phyloP scores from a whole-genome alignment of 805 yeast species.

The Candida hispaniensis region DNA sequence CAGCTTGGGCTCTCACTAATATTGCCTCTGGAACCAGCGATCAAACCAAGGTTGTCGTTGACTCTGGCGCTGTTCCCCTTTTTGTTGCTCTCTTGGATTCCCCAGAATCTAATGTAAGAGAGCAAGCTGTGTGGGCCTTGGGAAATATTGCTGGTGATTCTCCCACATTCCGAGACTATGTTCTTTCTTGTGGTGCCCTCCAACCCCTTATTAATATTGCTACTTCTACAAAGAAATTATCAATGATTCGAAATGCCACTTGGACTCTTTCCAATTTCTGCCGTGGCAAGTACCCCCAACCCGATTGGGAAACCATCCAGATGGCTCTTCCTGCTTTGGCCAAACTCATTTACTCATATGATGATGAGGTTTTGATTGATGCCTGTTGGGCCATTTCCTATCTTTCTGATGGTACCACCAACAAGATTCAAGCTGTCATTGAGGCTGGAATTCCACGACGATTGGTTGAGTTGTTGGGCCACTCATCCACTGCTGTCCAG shows the following conservation, averaged over 20 bases:
- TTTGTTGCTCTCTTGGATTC: slow-evolving; percentile 77
- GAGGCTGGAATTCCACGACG: slow-evolving; percentile 94
- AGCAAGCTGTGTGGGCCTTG: slow-evolving; percentile 98
- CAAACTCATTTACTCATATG: slow-evolving; percentile 79
- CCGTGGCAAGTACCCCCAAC: slow-evolving; percentile 93
- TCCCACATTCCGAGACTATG: slow-evolving; percentile 79
- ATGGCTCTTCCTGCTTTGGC: slow-evolving; percentile 86
- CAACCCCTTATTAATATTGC: slow-evolving; percentile 73
- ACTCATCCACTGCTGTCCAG: slow-evolving; percentile 76
- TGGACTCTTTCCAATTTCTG: slow-evolving; percentile 97
- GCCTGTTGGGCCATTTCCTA: slow-evolving; percentile 99
- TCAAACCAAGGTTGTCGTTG: slow-evolving; percentile 85
- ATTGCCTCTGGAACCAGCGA: slow-evolving; percentile 89
- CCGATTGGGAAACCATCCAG: slow-evolving; percentile 83
- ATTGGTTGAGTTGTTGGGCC: slow-evolving; percentile 80
- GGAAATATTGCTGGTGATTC: slow-evolving; percentile 99
- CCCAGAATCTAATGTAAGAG: slow-evolving; percentile 81
- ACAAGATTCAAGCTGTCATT: slow-evolving; percentile 91
- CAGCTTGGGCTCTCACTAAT: slow-evolving; percentile 99
- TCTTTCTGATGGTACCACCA: slow-evolving; percentile 82
- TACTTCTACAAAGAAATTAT: slow-evolving; percentile 61
- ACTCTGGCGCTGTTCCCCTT: slow-evolving; percentile 86
- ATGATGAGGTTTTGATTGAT: slow-evolving; percentile 87
- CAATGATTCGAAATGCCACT: slow-evolving; percentile 91
- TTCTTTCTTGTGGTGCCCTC: slow-evolving; percentile 76